Conservation (phyloP, 345 rosid genomes). For the Schrenkiella parvula region DNA sequence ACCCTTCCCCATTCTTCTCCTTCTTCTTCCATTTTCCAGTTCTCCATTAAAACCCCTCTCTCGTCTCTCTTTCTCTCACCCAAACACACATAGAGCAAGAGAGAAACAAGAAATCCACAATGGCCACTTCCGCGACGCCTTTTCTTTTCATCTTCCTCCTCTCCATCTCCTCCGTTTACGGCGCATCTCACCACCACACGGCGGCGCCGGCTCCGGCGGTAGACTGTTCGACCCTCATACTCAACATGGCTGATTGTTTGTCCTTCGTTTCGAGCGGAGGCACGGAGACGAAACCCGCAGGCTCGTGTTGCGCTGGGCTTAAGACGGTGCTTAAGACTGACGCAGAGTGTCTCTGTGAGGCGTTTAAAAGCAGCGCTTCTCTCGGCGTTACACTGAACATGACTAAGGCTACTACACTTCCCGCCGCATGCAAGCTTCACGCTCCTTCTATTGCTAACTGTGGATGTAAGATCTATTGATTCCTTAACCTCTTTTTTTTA, state of each 20-base stretch:
- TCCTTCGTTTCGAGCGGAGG: constrained; percentile 29
- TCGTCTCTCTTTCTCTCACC: background rate
- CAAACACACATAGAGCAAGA: background rate
- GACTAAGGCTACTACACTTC: constrained; percentile 37
- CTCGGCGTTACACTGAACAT: constrained; percentile 40
- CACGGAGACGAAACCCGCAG: background rate
- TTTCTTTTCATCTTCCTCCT: background rate
- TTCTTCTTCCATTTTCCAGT: background rate
- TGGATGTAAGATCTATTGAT: constrained; percentile 27
- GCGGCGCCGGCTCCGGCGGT: constrained; percentile 27
- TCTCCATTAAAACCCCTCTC: background rate
- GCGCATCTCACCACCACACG: constrained; percentile 28
- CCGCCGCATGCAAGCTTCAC: constrained; percentile 40
- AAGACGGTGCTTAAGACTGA: constrained; percentile 30
- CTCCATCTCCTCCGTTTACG: constrained; percentile 9
- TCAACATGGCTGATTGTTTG: constrained; percentile 46
- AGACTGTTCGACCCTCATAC: constrained; percentile 39
- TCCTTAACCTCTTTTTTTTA: background rate
- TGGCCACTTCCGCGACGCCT: background rate
- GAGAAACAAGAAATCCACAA: background rate
- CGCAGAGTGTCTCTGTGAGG: constrained; percentile 43
- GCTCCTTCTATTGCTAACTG: constrained; percentile 34
- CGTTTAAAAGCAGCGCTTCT: constrained; percentile 29
- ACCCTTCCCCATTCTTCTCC: background rate
- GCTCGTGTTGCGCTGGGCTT: constrained; percentile 42